phyloP scores from a whole-genome alignment of 148 eudicot species.

The Suaeda aralocaspica region DNA sequence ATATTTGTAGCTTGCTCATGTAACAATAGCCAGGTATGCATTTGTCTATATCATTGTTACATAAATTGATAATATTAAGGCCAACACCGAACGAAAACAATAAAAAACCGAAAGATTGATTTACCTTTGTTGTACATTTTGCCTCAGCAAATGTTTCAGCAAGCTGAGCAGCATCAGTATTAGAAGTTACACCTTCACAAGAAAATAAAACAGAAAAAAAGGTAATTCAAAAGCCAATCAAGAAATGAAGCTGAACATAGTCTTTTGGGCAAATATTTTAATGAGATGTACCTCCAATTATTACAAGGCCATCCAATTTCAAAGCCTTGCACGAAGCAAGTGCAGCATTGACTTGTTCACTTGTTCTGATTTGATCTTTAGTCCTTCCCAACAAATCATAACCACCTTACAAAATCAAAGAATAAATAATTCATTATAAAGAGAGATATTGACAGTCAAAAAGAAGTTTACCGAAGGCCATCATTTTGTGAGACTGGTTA shows the following conservation, averaged over 20 bases:
- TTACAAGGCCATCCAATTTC: constrained; percentile 86
- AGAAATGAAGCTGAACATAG: neutral
- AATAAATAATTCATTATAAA: neutral
- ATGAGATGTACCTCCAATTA: constrained; percentile 66
- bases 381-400: constrained; percentile 95
- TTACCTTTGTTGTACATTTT: constrained; percentile 84
- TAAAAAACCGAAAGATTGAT: neutral
- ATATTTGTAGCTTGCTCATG: constrained; percentile 9
- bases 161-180: constrained; percentile 98
- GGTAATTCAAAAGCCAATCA: neutral
- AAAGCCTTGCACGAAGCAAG: constrained; percentile 72
- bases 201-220: neutral
- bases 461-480: neutral
- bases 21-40: constrained; percentile 5
- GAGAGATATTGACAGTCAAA: neutral
- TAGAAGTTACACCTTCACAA: constrained; percentile 86
- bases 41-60: neutral
- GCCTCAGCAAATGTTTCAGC: constrained; percentile 95
- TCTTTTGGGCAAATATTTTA: neutral
- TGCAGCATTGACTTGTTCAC: constrained; percentile 91
- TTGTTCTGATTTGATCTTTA: constrained; percentile 91
- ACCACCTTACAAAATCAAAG: constrained; percentile 54
- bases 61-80: neutral
- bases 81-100: neutral
- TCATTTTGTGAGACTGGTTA: constrained; percentile 12